A percentile compares a stretch with the other conserved stretches of the same genome.
Conservation (phyloP, 352 stramenopile species). For the Aphanomyces cochlioides region DNA sequence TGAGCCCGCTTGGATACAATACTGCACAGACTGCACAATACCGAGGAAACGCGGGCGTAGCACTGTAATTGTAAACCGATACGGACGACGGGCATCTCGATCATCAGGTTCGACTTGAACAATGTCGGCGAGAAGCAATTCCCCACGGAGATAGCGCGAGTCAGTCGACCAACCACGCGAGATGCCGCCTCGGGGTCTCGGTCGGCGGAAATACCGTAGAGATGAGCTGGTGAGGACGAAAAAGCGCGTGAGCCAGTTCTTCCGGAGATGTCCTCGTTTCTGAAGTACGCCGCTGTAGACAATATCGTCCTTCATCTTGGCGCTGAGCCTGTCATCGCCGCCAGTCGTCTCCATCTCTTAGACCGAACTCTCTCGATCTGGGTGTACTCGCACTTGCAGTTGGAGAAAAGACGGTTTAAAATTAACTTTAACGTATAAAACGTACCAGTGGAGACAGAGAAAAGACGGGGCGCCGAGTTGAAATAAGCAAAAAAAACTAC, state of each 20-base stretch:
- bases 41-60: conserved; percentile 53
- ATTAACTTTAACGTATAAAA: too few relatives aligned
- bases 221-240: conserved; percentile 58
- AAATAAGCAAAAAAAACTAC: too few relatives aligned
- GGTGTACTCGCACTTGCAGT: too few relatives aligned
- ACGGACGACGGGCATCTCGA: conserved; percentile 37
- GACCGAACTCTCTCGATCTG: too few relatives aligned
- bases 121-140: conserved; percentile 55
- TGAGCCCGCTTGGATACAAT: conserved; percentile 61
- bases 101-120: conserved; percentile 59
- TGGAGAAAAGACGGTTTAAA: too few relatives aligned
- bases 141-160: conserved; percentile 61
- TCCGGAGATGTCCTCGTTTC: conserved; percentile 74
- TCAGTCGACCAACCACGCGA: conserved; percentile 34
- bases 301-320: conserved; percentile 27
- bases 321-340: neutral
- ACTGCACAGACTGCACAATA: conserved; percentile 26
- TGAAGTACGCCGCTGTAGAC: conserved; percentile 36
- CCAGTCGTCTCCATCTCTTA: neutral
- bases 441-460: too few relatives aligned
- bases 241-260: conserved; percentile 64
- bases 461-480: too few relatives aligned
- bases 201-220: conserved; percentile 71
- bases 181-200: conserved; percentile 34
- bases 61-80: conserved; percentile 53